Percentiles rank a stretch among this genome's conserved stretches.
phyloP scores from a whole-genome alignment of 345 rosid genomes.

The Turnera subulata region DNA sequence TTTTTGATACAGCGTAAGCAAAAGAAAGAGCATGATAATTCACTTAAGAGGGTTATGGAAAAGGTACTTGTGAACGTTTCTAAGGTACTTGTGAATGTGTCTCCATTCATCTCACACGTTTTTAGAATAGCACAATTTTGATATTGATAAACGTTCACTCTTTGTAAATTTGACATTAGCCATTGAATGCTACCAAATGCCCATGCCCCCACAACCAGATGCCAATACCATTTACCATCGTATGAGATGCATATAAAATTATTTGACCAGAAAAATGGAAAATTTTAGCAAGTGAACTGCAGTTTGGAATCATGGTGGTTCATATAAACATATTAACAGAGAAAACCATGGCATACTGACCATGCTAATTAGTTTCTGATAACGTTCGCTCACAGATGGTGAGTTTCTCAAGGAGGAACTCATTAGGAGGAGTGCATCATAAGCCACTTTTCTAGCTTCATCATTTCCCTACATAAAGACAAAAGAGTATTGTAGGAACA shows the following conservation, averaged over 20 bases:
- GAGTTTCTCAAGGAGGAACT: constrained; percentile 45
- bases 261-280: not conserved
- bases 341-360: constrained; percentile 35
- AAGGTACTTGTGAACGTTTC: too few relatives aligned
- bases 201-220: too few relatives aligned
- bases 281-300: not conserved
- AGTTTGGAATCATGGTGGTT: not conserved
- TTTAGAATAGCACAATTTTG: too few relatives aligned
- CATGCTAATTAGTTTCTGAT: constrained; percentile 70
- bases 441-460: constrained; percentile 76
- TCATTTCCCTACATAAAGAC: constrained; percentile 50
- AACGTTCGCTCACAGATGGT: constrained; percentile 36
- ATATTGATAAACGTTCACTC: too few relatives aligned
- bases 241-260: not conserved
- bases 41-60: too few relatives aligned
- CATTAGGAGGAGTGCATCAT: constrained; percentile 58
- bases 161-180: too few relatives aligned
- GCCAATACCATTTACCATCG: too few relatives aligned
- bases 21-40: too few relatives aligned
- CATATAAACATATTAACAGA: not conserved
- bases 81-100: too few relatives aligned
- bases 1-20: too few relatives aligned
- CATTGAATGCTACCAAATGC: too few relatives aligned
- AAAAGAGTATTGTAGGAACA: not conserved
- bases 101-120: too few relatives aligned